Conservation (phyloP, 148 eudicot species). For the Rhododendron ovatum region DNA sequence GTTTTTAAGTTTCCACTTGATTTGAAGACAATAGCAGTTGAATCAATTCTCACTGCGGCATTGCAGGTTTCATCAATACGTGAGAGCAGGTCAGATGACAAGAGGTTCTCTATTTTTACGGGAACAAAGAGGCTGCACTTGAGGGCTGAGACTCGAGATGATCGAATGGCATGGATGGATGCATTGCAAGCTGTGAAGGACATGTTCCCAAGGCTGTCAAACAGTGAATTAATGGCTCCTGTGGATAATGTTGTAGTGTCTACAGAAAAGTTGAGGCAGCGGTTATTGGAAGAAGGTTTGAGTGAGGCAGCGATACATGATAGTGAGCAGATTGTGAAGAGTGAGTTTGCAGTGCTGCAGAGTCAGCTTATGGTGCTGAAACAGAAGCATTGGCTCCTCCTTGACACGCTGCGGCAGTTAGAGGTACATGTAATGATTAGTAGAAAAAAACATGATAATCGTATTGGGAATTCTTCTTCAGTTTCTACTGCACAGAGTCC, state of each 20-base stretch:
- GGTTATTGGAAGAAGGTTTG: slow-evolving; percentile 61
- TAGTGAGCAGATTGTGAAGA: slow-evolving; percentile 68
- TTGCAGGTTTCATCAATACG: slow-evolving; percentile 72
- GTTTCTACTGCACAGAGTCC: slow-evolving; percentile 25
- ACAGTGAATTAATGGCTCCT: slow-evolving; percentile 70
- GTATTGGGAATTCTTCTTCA: slow-evolving; percentile 32
- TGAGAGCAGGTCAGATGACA: slow-evolving; percentile 85
- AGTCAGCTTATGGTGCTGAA: slow-evolving; percentile 65
- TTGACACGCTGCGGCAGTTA: slow-evolving; percentile 65
- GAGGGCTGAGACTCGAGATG: slow-evolving; percentile 70
- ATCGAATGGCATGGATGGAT: slow-evolving; percentile 71
- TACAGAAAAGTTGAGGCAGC: slow-evolving; percentile 64
- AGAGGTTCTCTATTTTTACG: slow-evolving; percentile 81
- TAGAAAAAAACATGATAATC: slow-evolving; percentile 22
- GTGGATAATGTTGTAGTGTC: slow-evolving; percentile 43
- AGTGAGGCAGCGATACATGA: slow-evolving; percentile 65
- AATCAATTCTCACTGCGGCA: neutral
- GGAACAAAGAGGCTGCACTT: slow-evolving; percentile 89
- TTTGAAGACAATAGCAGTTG: neutral
- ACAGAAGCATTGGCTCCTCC: slow-evolving; percentile 72
- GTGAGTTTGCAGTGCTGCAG: slow-evolving; percentile 60
- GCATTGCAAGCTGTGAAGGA: slow-evolving; percentile 82
- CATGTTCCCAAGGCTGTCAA: slow-evolving; percentile 82
- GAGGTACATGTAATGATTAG: slow-evolving; percentile 60
- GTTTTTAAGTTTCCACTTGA: neutral